phyloP scores from a whole-genome alignment of 805 yeast species.

The Monosporozyma aquatica region DNA sequence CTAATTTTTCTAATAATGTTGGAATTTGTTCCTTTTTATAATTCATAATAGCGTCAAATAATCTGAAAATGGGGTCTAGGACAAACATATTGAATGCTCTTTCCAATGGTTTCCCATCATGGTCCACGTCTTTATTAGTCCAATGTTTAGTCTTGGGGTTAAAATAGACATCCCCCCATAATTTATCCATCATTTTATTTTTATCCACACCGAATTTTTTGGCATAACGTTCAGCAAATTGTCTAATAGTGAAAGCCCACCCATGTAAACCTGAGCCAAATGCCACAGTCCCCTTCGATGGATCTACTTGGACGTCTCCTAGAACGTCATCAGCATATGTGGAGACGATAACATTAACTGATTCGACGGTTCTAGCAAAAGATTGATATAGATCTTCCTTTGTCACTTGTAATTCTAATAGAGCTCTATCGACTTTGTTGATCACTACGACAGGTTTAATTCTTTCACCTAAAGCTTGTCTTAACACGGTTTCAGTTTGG shows the following conservation, averaged over 20 bases:
- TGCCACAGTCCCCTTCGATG: slow-evolving; percentile 97
- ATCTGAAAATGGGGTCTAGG: slow-evolving; percentile 97
- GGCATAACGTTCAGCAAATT: slow-evolving; percentile 94
- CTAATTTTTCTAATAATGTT: slow-evolving; percentile 83
- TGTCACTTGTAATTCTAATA: slow-evolving; percentile 95
- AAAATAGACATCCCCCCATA: slow-evolving; percentile 99
- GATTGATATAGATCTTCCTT: slow-evolving; percentile 98
- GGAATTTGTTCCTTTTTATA: slow-evolving; percentile 97
- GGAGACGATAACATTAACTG: slow-evolving; percentile 95
- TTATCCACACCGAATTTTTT: slow-evolving; percentile 99
- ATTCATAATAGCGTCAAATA: slow-evolving; percentile 95
- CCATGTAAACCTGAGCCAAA: slow-evolving; percentile 99
- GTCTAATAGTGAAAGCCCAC: slow-evolving; percentile 99
- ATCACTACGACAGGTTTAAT: slow-evolving; percentile 97
- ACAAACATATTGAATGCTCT: slow-evolving; percentile 99
- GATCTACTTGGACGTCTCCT: slow-evolving; percentile 98
- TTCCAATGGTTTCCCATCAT: slow-evolving; percentile 89
- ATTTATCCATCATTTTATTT: slow-evolving; percentile 94
- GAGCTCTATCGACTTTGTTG: slow-evolving; percentile 99
- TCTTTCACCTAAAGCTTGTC: slow-evolving; percentile 99
- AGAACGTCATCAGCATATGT: slow-evolving; percentile 83
- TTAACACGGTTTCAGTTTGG: slow-evolving; percentile 98
- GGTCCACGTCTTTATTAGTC: slow-evolving; percentile 92
- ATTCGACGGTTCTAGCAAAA: slow-evolving; percentile 97
- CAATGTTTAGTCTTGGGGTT: slow-evolving; percentile 99